These are phyloP conservation scores for Cryphonectria japonica DNA, from an alignment of 2,329 filamentous ascomycete species.

Conservation along the genomic window DNA sequence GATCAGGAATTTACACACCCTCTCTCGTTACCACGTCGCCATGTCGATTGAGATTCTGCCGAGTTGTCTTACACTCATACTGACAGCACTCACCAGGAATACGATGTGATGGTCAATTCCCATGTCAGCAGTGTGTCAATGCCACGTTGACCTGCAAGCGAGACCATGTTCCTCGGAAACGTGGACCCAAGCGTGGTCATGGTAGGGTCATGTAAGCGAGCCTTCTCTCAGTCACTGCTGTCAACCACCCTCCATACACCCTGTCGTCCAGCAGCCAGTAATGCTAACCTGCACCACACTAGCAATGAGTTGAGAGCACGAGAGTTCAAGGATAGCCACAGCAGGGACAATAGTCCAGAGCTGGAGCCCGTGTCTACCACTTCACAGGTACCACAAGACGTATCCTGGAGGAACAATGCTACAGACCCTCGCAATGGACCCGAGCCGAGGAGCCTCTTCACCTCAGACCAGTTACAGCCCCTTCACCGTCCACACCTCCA, in stretches of 20 bases:
- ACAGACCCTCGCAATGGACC: slow-evolving; percentile 38
- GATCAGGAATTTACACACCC: too few relatives aligned
- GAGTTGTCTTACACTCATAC: not conserved
- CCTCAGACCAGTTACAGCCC: slow-evolving; percentile 49
- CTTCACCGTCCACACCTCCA: slow-evolving; percentile 47
- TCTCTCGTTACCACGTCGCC: slow-evolving; percentile 18
- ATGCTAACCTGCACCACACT: slow-evolving; percentile 11
- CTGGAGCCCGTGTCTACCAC: slow-evolving; percentile 31
- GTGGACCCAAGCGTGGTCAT: slow-evolving; percentile 64
- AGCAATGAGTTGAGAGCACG: slow-evolving; percentile 58
- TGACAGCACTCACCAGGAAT: slow-evolving; percentile 43
- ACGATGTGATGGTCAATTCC: slow-evolving; percentile 49
- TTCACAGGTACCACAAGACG: slow-evolving; percentile 35
- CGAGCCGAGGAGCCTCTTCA: slow-evolving; percentile 45
- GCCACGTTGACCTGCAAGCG: slow-evolving; percentile 65
- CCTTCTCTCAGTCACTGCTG: not conserved
- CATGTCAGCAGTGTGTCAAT: slow-evolving; percentile 64
- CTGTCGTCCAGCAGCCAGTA: not conserved
- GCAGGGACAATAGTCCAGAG: slow-evolving; percentile 45
- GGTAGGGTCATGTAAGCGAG: slow-evolving; percentile 57
- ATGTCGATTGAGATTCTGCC: not conserved
- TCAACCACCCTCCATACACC: not conserved
- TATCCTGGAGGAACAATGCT: slow-evolving; percentile 38
- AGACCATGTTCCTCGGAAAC: slow-evolving; percentile 66
- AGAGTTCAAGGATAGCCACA: slow-evolving; percentile 49